A percentile compares a stretch with the other conserved stretches of the same genome.
These are phyloP conservation scores for Podospora bellae-mahoneyi DNA, from an alignment of 495 filamentous ascomycete species.

Conservation along the genomic window DNA sequence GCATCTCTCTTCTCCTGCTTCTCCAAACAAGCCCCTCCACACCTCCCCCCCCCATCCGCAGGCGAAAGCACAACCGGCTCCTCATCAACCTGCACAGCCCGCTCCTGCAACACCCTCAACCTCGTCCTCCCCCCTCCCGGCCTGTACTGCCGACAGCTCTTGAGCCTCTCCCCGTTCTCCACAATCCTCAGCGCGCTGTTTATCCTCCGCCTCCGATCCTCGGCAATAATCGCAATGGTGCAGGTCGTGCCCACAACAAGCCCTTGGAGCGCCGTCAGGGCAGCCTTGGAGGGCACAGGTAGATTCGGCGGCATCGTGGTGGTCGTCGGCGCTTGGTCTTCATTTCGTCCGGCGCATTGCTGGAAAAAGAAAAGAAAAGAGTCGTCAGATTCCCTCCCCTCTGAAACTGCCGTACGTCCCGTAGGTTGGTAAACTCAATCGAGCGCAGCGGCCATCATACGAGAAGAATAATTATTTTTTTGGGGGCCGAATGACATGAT, in stretches of 20 bases:
- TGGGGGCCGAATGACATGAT: neutral
- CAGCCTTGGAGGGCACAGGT: slow-evolving; percentile 53
- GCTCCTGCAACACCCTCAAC: slow-evolving; percentile 44
- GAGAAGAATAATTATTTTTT: neutral
- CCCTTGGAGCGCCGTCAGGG: slow-evolving; percentile 50
- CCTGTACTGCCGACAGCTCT: slow-evolving; percentile 42
- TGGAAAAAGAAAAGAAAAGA: neutral
- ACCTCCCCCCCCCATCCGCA: neutral
- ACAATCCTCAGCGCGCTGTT: slow-evolving; percentile 43
- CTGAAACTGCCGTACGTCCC: neutral
- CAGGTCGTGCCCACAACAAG: slow-evolving; percentile 52
- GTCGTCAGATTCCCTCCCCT: neutral
- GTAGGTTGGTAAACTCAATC: neutral
- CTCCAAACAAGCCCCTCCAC: neutral
- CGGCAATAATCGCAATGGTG: slow-evolving; percentile 50
- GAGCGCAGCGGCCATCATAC: neutral
- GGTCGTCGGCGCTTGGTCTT: slow-evolving; percentile 14
- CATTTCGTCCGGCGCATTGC: slow-evolving; percentile 32
- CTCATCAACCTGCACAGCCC: slow-evolving; percentile 17
- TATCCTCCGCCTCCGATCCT: slow-evolving; percentile 53
- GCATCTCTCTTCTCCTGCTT: neutral
- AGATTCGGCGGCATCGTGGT: slow-evolving; percentile 42
- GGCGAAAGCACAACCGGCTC: slow-evolving; percentile 14
- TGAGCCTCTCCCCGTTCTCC: slow-evolving; percentile 47
- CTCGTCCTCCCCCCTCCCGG: slow-evolving; percentile 30